Base-by-base conservation (phyloP, 1,284 basidiomycete genomes). In the Entoloma clypeatum region DNA sequence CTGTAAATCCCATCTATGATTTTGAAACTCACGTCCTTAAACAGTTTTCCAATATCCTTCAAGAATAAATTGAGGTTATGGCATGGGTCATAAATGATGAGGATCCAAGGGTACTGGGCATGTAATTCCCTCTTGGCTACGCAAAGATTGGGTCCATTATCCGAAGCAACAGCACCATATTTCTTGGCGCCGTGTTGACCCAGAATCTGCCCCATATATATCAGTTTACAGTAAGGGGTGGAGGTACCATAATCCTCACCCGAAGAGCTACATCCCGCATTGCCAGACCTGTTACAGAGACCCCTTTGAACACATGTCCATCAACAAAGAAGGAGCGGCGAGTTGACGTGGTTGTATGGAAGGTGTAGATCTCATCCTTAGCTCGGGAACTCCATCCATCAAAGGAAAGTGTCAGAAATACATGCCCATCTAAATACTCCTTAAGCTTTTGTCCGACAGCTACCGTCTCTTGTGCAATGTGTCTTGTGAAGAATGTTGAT, bases 31-130 rank as follows among this genome's bases (percentile, higher is more conserved):
- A 52, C 51, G 0, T 17, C 23, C 29, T 57, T 52, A 30, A 54
- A 54, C 9, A 52, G 22, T 22, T 49, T 51, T 11, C 53, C 53
- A 7, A 55, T 5, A 30, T 55, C 53, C 34, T 53, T 55, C 37
- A 52, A 28, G 14, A 48, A 46, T 2, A 55, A 23, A 41, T 35
- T 41, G 3, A 34, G 13, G 19, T 41, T 49, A 36, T 53, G 50
- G 31, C 54, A 55, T 10, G 52, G 54, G 38, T 55, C 47, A 26
- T 52, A 52, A 9, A 52, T 49, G 32, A 52, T 55, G 14, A 55
- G 13, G 27, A 55, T 50, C 54, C 53, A 55, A 7, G 33, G 26
- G 25, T 24, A 55, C 2, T 7, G 2, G 3, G 6, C 19, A 24
- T 21, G 5, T 9, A 50, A 7, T 16, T 39, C 17, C n/a, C 32